These are phyloP conservation scores for Apiospora kogelbergensis DNA, from an alignment of 2,329 filamentous ascomycete species.

Conservation along the genomic window DNA sequence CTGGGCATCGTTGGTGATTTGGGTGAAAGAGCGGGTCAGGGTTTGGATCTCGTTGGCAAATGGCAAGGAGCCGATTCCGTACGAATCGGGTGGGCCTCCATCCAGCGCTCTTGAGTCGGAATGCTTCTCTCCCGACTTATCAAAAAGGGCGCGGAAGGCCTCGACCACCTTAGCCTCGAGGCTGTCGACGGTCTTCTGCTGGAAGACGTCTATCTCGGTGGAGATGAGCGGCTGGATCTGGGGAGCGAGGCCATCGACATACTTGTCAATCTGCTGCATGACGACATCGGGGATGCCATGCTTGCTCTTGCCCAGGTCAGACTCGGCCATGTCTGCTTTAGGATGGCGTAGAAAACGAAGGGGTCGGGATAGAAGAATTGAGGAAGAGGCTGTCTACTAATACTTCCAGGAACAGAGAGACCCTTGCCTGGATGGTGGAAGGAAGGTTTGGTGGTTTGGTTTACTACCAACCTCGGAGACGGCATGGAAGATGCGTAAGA, in stretches of 20 bases:
- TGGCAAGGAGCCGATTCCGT: conserved; percentile 41
- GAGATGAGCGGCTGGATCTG: conserved; percentile 47
- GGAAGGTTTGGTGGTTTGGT: neutral
- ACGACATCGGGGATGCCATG: conserved; percentile 38
- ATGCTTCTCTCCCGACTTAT: conserved; percentile 28
- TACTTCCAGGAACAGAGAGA: neutral
- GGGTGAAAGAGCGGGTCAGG: conserved; percentile 40
- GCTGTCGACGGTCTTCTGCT: conserved; percentile 44
- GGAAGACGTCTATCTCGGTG: conserved; percentile 42
- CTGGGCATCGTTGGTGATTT: conserved; percentile 39
- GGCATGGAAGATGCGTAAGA: neutral
- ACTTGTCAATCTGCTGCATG: conserved; percentile 45
- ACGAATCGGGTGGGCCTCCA: conserved; percentile 38
- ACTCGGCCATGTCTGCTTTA: neutral
- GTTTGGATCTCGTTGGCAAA: conserved; percentile 46
- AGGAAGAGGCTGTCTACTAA: neutral
- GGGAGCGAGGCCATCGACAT: conserved; percentile 46
- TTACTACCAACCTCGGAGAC: neutral
- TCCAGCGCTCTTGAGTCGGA: conserved; percentile 28
- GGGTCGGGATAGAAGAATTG: neutral
- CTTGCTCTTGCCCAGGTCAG: neutral
- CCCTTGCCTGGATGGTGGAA: neutral
- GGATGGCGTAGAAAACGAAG: neutral
- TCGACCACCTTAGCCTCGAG: conserved; percentile 45
- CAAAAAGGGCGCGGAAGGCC: conserved; percentile 45